A percentile compares a stretch with the other conserved stretches of the same genome.
Conservation (phyloP, 371 early-diverging fungal genomes). For the Gilbertella persicaria region DNA sequence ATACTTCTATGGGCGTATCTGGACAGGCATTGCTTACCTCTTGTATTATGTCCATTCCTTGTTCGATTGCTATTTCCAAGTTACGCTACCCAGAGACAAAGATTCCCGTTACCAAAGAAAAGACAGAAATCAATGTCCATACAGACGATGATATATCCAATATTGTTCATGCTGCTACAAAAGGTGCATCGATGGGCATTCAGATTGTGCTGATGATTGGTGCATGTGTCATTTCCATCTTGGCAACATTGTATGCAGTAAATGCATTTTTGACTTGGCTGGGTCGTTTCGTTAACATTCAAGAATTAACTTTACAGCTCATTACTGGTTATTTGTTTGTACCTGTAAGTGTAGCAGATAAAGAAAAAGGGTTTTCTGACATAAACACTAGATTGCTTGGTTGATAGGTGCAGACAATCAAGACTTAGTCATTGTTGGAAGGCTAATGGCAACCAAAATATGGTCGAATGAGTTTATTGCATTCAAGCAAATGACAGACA, state of each 20-base stretch:
- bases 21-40: constrained; percentile 69
- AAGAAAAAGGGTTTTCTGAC: too few relatives aligned
- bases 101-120: constrained; percentile 48
- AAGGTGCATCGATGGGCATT: constrained; percentile 86
- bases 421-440: constrained; percentile 62
- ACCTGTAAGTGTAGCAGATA: constrained; percentile 38
- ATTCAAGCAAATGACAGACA: constrained; percentile 51
- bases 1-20: constrained; percentile 63
- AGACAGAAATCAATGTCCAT: not conserved
- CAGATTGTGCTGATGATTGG: constrained; percentile 74
- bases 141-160: constrained; percentile 60
- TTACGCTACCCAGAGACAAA: constrained; percentile 86
- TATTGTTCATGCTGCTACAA: constrained; percentile 82
- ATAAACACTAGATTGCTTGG: constrained; percentile 69
- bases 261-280: constrained; percentile 77
- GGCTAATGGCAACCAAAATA: constrained; percentile 80
- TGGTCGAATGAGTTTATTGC: constrained; percentile 88
- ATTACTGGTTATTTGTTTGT: constrained; percentile 81
- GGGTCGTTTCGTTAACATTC: constrained; percentile 72
- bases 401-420: constrained; percentile 68
- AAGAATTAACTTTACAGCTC: constrained; percentile 63
- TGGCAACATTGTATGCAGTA: constrained; percentile 57
- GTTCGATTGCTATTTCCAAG: constrained; percentile 83
- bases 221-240: constrained; percentile 67
- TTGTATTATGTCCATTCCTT: constrained; percentile 90